A percentile compares a stretch with the other conserved stretches of the same genome.
These are phyloP conservation scores for Annulohypoxylon truncatum DNA, from an alignment of 2,329 filamentous ascomycete species.

Conservation along the genomic window DNA sequence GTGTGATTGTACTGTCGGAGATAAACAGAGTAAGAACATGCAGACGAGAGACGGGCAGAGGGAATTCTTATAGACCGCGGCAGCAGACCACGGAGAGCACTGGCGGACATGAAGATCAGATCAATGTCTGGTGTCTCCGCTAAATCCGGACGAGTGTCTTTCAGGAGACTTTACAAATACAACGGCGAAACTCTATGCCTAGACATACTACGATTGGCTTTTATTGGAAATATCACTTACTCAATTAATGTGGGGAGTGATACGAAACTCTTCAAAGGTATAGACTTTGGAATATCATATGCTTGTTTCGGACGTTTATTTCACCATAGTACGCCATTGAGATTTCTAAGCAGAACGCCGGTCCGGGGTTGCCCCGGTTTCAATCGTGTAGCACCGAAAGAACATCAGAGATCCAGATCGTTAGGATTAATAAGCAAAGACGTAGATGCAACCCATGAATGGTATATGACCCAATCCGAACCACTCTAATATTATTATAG, in stretches of 20 bases:
- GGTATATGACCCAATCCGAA: background rate
- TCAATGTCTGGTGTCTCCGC: background rate
- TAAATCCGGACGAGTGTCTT: background rate
- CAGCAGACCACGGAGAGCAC: conserved; percentile 19
- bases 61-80: conserved; percentile 42
- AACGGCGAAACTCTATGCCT: background rate
- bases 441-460: background rate
- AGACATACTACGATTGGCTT: background rate
- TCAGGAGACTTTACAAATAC: conserved; percentile 1
- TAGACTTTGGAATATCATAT: background rate
- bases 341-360: conserved; percentile 34
- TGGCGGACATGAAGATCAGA: conserved; percentile 34
- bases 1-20: background rate
- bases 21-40: background rate
- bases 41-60: conserved; percentile 24
- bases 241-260: background rate
- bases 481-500: background rate
- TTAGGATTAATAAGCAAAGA: conserved; percentile 14
- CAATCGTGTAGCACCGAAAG: background rate
- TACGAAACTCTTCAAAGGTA: background rate
- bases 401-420: background rate
- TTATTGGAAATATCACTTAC: background rate
- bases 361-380: conserved; percentile 18
- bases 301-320: background rate
- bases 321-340: background rate